These are phyloP conservation scores for Kodamaea sagamina DNA, from an alignment of 805 yeast species.

Conservation along the genomic window DNA sequence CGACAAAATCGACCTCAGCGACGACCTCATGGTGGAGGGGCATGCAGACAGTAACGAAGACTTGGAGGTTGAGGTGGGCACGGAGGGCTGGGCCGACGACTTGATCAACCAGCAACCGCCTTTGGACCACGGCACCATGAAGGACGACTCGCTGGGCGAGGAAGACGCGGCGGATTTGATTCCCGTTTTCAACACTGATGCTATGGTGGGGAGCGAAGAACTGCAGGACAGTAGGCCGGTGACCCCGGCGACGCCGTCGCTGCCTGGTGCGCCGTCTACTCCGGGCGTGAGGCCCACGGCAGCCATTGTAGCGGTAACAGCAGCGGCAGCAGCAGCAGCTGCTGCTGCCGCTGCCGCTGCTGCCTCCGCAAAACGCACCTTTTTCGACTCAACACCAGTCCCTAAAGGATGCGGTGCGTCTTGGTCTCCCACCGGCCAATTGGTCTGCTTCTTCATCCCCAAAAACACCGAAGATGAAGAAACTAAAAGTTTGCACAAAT, in stretches of 20 bases:
- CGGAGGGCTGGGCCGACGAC: conserved; percentile 47
- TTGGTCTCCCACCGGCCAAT: conserved; percentile 77
- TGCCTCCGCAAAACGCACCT: conserved; percentile 18
- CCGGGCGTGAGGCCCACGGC: conserved; percentile 1
- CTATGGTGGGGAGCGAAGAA: conserved; percentile 2
- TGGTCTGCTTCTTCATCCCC: conserved; percentile 80
- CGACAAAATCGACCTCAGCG: conserved; percentile 57
- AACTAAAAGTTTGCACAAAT: conserved; percentile 47
- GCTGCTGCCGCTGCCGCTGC: conserved; percentile 14
- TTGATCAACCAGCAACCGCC: conserved; percentile 38
- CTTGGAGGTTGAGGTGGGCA: conserved; percentile 37
- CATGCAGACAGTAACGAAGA: conserved; percentile 23
- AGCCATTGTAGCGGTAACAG: neutral
- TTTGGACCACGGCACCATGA: conserved; percentile 10
- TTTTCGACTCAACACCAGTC: conserved; percentile 79
- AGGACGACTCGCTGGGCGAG: conserved; percentile 28
- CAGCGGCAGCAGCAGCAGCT: conserved; percentile 10
- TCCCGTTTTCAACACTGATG: conserved; percentile 36
- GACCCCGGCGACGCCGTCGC: conserved; percentile 6
- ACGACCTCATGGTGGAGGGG: conserved; percentile 28
- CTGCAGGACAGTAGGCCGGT: conserved; percentile 13
- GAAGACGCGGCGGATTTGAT: conserved; percentile 35
- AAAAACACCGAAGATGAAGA: conserved; percentile 35
- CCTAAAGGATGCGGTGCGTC: conserved; percentile 93
- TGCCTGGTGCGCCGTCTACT: conserved; percentile 9